phyloP scores from a whole-genome alignment of 331 rosid genomes.

The Malus hybrid region DNA sequence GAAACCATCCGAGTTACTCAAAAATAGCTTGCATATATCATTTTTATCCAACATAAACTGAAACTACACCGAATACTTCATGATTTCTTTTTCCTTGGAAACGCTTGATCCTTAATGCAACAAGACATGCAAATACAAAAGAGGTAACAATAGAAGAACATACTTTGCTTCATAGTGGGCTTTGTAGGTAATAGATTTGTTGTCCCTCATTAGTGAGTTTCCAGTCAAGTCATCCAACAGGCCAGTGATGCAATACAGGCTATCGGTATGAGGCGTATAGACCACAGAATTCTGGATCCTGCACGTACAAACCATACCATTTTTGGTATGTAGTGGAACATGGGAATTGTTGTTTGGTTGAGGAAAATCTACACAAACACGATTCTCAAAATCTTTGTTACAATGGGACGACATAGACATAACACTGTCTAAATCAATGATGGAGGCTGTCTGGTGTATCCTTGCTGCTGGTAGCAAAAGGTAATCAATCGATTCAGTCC shows the following conservation, averaged over 20 bases:
- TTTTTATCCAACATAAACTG: background rate
- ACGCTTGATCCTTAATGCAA: background rate
- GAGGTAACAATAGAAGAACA: slow-evolving; percentile 7
- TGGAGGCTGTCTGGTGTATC: background rate
- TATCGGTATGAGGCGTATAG: slow-evolving; percentile 59
- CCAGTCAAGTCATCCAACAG: slow-evolving; percentile 36
- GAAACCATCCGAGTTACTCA: too few relatives aligned
- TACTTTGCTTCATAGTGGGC: slow-evolving; percentile 42
- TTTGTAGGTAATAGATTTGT: slow-evolving; percentile 44
- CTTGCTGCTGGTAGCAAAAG: slow-evolving; percentile 18
- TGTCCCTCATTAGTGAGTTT: slow-evolving; percentile 39
- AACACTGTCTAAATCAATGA: slow-evolving; percentile 53
- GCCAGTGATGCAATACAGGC: slow-evolving; percentile 44
- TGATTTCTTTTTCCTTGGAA: background rate
- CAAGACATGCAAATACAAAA: background rate
- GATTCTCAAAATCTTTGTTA: background rate
- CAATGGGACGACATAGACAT: slow-evolving; percentile 28
- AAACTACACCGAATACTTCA: too few relatives aligned
- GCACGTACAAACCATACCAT: slow-evolving; percentile 47
- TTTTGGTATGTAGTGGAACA: slow-evolving; percentile 22
- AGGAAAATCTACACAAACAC: slow-evolving; percentile 18
- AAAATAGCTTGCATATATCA: background rate
- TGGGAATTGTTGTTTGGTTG: background rate
- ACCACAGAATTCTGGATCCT: slow-evolving; percentile 50
- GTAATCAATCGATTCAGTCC: background rate